Evolutionary conservation across 805 yeast genomes (phyloP), one percentile per base, ranked within the genome.

Genomic region (Wickerhamomyces rabaulensis): DNA sequence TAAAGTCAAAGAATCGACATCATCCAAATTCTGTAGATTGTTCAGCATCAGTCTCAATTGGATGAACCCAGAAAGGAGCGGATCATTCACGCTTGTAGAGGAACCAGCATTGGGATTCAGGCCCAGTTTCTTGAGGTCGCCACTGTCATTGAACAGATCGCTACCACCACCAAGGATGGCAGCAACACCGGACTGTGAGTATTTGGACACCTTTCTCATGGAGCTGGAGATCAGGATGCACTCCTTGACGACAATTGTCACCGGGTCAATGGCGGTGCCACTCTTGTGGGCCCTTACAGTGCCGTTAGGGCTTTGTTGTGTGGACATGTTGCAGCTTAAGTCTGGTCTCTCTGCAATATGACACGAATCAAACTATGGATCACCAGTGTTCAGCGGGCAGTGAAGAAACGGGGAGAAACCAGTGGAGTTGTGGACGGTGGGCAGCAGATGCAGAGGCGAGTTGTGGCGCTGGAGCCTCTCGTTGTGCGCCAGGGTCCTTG

Each of bases 171-270:
- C 86, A 40, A 92, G 70, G 26, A 92, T 79, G 6, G 95, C 88
- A 9, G 97, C 92, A 35, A 91, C 94, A 2, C 90, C 88, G 7
- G 84, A 75, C 43, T 84, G 85, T 38, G 85, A 78, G 54, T 85
- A 84, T 52, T 87, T 80, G 61, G 90, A 79, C 52, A 87, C 75
- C 61, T 89, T 90, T 46, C 97, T 75, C 95, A 94, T 89, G 20
- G 94, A 90, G 17, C 95, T 83, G 17, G 92, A 80, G 44, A 94
- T 78, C 47, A 83, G 75, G 59, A 88, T 85, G 64, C 97, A 89
- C 69, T 94, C 98, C 61, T 87, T 86, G 50, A 89, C 82, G 53
- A 89, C 85, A 55, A 92, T 79, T 2, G 95, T 85, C 46, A 84
- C 76, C 13, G 95, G 87, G 64, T 87, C 91, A 43, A 87, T 74